Evolutionary conservation across 176 grass and related monocot genomes (phyloP), one percentile per base, ranked within the genome.

Genomic region (Rhynchospora pubera): DNA sequence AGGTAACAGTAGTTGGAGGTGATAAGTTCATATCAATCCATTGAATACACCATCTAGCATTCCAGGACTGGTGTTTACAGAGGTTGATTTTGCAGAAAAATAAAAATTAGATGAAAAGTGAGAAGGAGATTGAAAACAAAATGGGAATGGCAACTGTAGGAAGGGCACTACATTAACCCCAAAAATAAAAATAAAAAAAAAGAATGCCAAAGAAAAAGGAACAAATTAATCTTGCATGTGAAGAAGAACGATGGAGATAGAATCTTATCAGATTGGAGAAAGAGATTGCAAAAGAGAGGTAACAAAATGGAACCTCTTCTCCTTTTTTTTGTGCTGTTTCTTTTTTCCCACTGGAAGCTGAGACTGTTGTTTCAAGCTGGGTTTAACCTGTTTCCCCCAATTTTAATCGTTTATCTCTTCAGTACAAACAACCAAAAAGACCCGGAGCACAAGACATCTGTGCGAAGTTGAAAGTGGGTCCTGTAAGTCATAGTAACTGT

Each of bases 361-460:
- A 60, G 60, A 47, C 63, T 10, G 48, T 58, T 68, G 53, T 30
- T 74, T 60, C 68, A 70, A 77, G 55, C 10, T 14, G 8, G 55
- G 21, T 22, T n/a, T 28, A 6, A 56, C 50, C 61, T 3, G 28
- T 74, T 23, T 44, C 14, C 24, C 48, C 18, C 26, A 11, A 18
- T 34, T 52, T 43, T 42, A 50, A 83, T 75, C 51, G 34, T 76
- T 56, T 44, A 84, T 84, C 64, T 76, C 45, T 62, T 77, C 71
- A 77, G 32, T 42, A 24, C 47, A 52, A 28, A 16, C 50, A 32
- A 10, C 50, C 45, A 26, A 56, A 68, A 44, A 68, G 48, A 18
- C 72, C 24, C 6, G 50, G 72, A 9, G 6, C 18, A 55, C 1
- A 16, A 55, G 34, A 39, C 2, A 39, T 39, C 3, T 5, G 34